A percentile compares a stretch with the other conserved stretches of the same genome.
phyloP scores from a whole-genome alignment of 2,329 filamentous ascomycete species.

The Camillea tinctor region DNA sequence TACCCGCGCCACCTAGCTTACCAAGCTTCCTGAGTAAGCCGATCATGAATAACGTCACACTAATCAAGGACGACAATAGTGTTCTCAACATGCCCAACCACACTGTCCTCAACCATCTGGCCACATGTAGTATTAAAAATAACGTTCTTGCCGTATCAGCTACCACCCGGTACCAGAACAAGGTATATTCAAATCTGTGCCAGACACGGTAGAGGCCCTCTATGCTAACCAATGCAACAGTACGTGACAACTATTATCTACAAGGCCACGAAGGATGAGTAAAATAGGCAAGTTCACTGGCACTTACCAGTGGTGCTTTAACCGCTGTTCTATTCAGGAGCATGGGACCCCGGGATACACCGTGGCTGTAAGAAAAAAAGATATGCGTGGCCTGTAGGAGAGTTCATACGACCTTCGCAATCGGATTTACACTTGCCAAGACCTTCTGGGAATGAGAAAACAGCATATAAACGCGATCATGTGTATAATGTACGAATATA shows the following conservation, averaged over 20 bases:
- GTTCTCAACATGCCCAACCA: slow-evolving; percentile 97
- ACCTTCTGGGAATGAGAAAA: neutral
- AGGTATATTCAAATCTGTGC: slow-evolving; percentile 53
- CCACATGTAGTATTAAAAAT: slow-evolving; percentile 97
- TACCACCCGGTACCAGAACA: slow-evolving; percentile 95
- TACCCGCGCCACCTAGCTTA: slow-evolving; percentile 80
- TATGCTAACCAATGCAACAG: slow-evolving; percentile 45
- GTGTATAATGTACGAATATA: neutral
- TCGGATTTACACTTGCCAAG: neutral
- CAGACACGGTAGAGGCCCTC: neutral
- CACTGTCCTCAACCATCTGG: slow-evolving; percentile 92
- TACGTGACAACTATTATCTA: slow-evolving; percentile 98
- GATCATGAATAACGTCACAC: slow-evolving; percentile 85
- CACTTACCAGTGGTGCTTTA: neutral
- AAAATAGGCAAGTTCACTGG: slow-evolving; percentile 3
- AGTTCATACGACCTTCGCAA: neutral
- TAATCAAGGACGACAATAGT: slow-evolving; percentile 97
- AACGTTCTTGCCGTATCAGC: slow-evolving; percentile 92
- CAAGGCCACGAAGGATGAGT: slow-evolving; percentile 72
- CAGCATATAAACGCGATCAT: neutral
- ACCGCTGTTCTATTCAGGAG: neutral
- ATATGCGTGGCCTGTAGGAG: neutral
- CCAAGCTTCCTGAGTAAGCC: slow-evolving; percentile 92
- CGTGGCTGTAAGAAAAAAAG: neutral
- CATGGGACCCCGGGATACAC: neutral